These are phyloP conservation scores for Ceratocystis smalleyi DNA, from an alignment of 2,329 filamentous ascomycete genomes.

Conservation along the genomic window DNA sequence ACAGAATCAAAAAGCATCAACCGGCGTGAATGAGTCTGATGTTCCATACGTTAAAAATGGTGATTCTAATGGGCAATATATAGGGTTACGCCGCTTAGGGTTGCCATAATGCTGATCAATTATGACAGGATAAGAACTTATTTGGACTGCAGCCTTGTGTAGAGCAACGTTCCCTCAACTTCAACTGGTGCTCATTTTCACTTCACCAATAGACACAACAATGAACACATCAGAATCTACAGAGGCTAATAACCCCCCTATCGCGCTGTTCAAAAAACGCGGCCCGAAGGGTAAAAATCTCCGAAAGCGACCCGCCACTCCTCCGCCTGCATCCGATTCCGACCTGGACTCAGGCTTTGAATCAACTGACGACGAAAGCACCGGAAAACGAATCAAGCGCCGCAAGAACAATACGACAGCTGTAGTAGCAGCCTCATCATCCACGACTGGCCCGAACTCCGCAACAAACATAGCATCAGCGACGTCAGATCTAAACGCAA, in stretches of 20 bases:
- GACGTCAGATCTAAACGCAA: slow-evolving; percentile 30
- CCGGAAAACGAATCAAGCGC: slow-evolving; percentile 7
- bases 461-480: slow-evolving; percentile 19
- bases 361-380: slow-evolving; percentile 8
- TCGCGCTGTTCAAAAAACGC: slow-evolving; percentile 10
- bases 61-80: too few species aligned
- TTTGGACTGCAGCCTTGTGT: too few species aligned
- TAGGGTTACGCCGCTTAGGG: too few species aligned
- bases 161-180: neutral
- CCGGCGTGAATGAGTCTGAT: too few species aligned
- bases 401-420: slow-evolving; percentile 2
- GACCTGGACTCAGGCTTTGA: slow-evolving; percentile 9
- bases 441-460: slow-evolving; percentile 13
- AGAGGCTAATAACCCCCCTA: neutral
- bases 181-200: neutral
- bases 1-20: too few species aligned
- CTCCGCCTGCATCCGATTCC: slow-evolving; percentile 8
- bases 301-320: slow-evolving; percentile 11
- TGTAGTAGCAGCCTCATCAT: neutral
- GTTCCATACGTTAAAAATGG: too few species aligned
- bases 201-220: neutral
- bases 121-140: too few species aligned
- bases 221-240: neutral
- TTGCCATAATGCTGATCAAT: too few species aligned
- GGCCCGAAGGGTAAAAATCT: slow-evolving; percentile 11